phyloP scores from a whole-genome alignment of 768 basidiomycete genomes.

The Kwoniella shandongensis region DNA sequence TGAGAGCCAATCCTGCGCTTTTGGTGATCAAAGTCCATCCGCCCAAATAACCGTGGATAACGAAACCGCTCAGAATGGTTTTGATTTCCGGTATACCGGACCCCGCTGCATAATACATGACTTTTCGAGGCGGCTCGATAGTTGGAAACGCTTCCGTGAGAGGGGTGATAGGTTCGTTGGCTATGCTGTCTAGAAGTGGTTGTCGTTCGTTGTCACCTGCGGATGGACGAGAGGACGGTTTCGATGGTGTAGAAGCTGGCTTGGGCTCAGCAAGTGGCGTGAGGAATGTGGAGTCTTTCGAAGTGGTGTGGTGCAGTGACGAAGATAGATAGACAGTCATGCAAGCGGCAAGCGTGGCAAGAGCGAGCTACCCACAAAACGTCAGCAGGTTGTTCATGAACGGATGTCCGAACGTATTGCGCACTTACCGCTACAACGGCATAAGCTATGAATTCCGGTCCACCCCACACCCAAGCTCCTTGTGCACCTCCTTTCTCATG shows the following conservation, averaged over 20 bases:
- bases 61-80: conserved; percentile 64
- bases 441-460: conserved; percentile 68
- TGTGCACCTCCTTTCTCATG: conserved; percentile 47
- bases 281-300: conserved; percentile 75
- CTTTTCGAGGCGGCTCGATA: conserved; percentile 58
- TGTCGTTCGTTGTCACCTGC: conserved; percentile 30
- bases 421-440: conserved; percentile 70
- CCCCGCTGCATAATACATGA: conserved; percentile 89
- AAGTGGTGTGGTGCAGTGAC: conserved; percentile 80
- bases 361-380: conserved; percentile 60
- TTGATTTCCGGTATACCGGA: conserved; percentile 98
- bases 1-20: conserved; percentile 79
- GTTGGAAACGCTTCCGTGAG: conserved; percentile 14
- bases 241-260: conserved; percentile 51
- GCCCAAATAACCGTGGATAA: conserved; percentile 96
- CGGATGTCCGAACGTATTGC: not conserved
- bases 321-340: conserved; percentile 84
- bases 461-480: conserved; percentile 53
- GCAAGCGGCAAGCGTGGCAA: conserved; percentile 71
- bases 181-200: conserved; percentile 24
- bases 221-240: conserved; percentile 6
- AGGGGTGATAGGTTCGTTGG: conserved; percentile 17
- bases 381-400: not conserved
- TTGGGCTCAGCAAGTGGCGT: conserved; percentile 17
- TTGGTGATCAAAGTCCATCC: conserved; percentile 86